phyloP scores from a whole-genome alignment of 2,329 filamentous ascomycete genomes.

The Colletotrichum endophyticum region DNA sequence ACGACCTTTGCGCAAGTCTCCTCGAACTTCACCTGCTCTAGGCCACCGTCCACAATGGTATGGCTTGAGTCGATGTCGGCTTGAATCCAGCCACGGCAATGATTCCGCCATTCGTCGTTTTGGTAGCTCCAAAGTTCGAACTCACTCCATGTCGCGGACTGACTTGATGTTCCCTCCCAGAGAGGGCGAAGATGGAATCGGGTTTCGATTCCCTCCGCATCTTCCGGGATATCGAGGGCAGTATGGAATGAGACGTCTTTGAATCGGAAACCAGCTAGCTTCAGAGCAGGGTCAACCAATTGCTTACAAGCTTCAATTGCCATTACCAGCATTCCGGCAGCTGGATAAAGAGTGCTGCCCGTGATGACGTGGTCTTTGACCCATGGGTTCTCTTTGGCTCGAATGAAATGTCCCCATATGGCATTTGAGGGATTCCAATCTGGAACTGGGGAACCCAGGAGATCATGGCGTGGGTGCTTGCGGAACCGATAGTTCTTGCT shows the following conservation, averaged over 20 bases:
- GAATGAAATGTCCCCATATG: conserved; percentile 38
- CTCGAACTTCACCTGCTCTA: background rate
- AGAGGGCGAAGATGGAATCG: background rate
- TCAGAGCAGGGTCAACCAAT: background rate
- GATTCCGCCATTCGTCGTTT: background rate
- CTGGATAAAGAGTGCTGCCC: conserved; percentile 39
- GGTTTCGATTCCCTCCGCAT: background rate
- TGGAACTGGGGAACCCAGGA: background rate
- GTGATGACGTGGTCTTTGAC: conserved; percentile 38
- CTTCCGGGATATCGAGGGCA: background rate
- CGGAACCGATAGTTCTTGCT: background rate
- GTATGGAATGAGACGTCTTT: background rate
- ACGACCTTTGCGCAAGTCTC: background rate
- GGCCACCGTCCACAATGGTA: background rate
- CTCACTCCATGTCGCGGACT: background rate
- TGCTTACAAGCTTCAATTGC: background rate
- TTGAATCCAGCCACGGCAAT: background rate
- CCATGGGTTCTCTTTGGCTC: conserved; percentile 36
- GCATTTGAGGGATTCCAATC: background rate
- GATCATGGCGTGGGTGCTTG: background rate
- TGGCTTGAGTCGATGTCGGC: background rate
- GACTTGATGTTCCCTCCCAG: background rate
- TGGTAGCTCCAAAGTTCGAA: background rate
- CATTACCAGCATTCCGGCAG: background rate
- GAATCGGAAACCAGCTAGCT: background rate